Evolutionary conservation across 78 protist species (phyloP).

Genomic region (Chrysochromulina tobinii): DNA sequence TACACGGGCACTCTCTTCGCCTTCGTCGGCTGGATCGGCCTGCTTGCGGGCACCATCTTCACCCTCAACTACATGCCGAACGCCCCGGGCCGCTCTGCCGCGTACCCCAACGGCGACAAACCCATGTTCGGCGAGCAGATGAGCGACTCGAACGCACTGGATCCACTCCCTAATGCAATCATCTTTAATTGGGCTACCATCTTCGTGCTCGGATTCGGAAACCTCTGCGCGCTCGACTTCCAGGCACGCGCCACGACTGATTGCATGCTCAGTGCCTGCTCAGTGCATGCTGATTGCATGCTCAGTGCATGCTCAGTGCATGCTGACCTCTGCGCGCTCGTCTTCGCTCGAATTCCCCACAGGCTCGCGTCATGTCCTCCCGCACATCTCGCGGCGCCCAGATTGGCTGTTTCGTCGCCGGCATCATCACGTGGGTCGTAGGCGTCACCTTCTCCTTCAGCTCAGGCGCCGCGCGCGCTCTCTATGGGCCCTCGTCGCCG

Average conservation of each 20-base stretch:
- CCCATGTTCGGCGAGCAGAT: neutral
- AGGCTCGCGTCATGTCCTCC: neutral
- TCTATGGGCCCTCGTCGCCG: conserved; percentile 7
- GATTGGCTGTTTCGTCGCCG: conserved; percentile 1
- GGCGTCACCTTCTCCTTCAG: neutral
- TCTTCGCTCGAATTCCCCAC: too few relatives aligned
- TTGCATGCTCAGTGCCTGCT: too few relatives aligned
- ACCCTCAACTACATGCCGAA: neutral
- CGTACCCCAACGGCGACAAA: conserved; percentile 21
- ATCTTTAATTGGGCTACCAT: conserved; percentile 24
- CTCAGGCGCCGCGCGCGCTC: neutral
- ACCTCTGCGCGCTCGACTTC: conserved; percentile 28
- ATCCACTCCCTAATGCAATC: conserved; percentile 22
- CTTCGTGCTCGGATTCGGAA: conserved; percentile 26
- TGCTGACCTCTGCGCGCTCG: too few relatives aligned
- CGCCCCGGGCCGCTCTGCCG: neutral
- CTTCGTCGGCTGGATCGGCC: neutral
- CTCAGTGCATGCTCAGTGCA: too few relatives aligned
- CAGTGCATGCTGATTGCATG: too few relatives aligned
- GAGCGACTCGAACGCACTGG: neutral
- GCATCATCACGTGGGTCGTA: neutral
- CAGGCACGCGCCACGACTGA: neutral
- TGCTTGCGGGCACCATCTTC: neutral
- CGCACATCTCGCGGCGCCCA: neutral
- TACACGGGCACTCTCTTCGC: neutral